Percentiles rank a stretch among this genome's conserved stretches.
phyloP scores from a whole-genome alignment of 371 early-diverging fungal genomes.

The Mucor racemosus region DNA sequence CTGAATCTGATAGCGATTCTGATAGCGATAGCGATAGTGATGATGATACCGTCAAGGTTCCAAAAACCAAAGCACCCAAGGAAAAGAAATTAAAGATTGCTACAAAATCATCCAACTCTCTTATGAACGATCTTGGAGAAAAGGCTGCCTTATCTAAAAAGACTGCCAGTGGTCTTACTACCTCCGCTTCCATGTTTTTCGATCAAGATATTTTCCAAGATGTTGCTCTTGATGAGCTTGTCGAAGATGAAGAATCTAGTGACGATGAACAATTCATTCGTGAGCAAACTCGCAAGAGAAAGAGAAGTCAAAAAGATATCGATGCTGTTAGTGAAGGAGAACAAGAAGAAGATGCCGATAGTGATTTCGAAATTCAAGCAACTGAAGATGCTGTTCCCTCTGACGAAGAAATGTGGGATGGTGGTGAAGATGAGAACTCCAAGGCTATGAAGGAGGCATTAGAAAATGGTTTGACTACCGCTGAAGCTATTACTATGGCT shows the following conservation, averaged over 20 bases:
- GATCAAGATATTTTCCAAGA: slow-evolving; percentile 91
- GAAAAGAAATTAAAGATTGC: slow-evolving; percentile 30
- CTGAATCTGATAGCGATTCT: slow-evolving; percentile 23
- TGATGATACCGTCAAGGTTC: slow-evolving; percentile 39
- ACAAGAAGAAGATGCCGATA: slow-evolving; percentile 50
- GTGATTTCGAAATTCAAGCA: slow-evolving; percentile 67
- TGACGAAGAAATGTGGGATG: slow-evolving; percentile 71
- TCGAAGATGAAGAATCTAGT: slow-evolving; percentile 63
- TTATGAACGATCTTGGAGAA: slow-evolving; percentile 65
- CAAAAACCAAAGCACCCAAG: slow-evolving; percentile 20
- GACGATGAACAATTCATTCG: slow-evolving; percentile 28
- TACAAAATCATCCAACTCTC: slow-evolving; percentile 48
- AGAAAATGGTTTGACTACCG: slow-evolving; percentile 70
- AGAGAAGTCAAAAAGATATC: slow-evolving; percentile 43
- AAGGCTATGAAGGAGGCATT: slow-evolving; percentile 64
- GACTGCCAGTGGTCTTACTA: slow-evolving; percentile 68
- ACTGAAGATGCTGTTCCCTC: slow-evolving; percentile 57
- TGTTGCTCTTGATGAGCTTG: slow-evolving; percentile 56
- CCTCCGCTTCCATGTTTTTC: slow-evolving; percentile 88
- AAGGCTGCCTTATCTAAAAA: slow-evolving; percentile 60
- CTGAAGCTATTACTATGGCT: slow-evolving; percentile 91
- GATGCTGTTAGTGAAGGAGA: slow-evolving; percentile 13
- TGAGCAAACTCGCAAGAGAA: slow-evolving; percentile 42
- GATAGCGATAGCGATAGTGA: slow-evolving; percentile 36
- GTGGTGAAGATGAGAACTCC: slow-evolving; percentile 70